Percentiles rank a stretch among this genome's conserved stretches.
These are phyloP conservation scores for Xylaria bambusicola DNA, from an alignment of 495 filamentous ascomycete genomes.

Conservation along the genomic window DNA sequence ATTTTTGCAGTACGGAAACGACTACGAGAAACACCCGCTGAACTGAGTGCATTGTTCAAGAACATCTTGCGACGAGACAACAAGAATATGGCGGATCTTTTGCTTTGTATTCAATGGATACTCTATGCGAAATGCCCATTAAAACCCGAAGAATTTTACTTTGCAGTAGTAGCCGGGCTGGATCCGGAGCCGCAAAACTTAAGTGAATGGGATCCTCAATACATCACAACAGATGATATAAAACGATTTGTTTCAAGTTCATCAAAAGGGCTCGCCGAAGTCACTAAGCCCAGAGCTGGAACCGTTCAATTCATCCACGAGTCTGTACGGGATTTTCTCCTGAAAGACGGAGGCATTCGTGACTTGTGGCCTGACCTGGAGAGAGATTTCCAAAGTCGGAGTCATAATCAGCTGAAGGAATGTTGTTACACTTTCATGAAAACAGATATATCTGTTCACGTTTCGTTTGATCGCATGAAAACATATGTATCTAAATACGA, in stretches of 20 bases:
- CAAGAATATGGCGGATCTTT: slow-evolving; percentile 21
- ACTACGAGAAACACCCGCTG: slow-evolving; percentile 36
- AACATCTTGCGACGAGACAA: slow-evolving; percentile 38
- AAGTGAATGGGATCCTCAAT: slow-evolving; percentile 12
- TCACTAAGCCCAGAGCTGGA: slow-evolving; percentile 15
- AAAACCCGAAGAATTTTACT: slow-evolving; percentile 40
- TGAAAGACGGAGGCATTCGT: slow-evolving; percentile 22
- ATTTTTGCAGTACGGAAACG: slow-evolving; percentile 23
- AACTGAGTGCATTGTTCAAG: slow-evolving; percentile 38
- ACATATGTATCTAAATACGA: too few relatives aligned
- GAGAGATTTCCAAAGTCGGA: slow-evolving; percentile 27
- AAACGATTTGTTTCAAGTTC: slow-evolving; percentile 31
- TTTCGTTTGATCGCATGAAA: too few relatives aligned
- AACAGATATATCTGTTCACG: neutral
- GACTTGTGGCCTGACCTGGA: slow-evolving; percentile 24
- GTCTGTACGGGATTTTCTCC: slow-evolving; percentile 43
- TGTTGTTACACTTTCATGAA: slow-evolving; percentile 30
- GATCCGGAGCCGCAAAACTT: slow-evolving; percentile 6
- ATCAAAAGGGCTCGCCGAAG: slow-evolving; percentile 43
- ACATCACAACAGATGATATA: slow-evolving; percentile 14
- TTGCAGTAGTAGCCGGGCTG: slow-evolving; percentile 37
- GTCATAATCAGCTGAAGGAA: slow-evolving; percentile 39
- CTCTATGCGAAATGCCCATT: slow-evolving; percentile 37
- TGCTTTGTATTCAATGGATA: slow-evolving; percentile 43
- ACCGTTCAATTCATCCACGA: slow-evolving; percentile 50